Evolutionary conservation across 768 basidiomycete genomes (phyloP).

Genomic region (Leccinum sublutescens): DNA sequence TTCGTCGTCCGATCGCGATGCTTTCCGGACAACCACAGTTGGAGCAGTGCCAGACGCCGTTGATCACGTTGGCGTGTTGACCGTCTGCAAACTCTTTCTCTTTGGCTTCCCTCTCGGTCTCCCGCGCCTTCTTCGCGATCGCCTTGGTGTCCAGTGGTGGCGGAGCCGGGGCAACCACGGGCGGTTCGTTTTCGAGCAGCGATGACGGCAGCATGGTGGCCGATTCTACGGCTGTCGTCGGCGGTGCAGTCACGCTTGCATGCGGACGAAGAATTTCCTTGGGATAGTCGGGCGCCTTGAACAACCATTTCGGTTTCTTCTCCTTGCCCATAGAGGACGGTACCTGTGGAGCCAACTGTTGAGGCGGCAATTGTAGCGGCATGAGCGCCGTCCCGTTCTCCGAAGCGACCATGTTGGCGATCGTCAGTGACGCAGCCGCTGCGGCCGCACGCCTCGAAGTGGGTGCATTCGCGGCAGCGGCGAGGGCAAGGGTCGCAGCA

Average conservation of each 20-base stretch:
- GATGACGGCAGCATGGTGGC: conserved; percentile 48
- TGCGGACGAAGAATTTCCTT: conserved; percentile 55
- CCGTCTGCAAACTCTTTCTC: conserved; percentile 81
- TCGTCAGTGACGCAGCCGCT: conserved; percentile 77
- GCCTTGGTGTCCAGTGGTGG: conserved; percentile 48
- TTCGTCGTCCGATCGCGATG: conserved; percentile 81
- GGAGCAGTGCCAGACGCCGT: conserved; percentile 93
- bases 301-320: conserved; percentile 67
- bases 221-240: conserved; percentile 68
- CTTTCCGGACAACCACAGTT: conserved; percentile 91
- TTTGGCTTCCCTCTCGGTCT: conserved; percentile 79
- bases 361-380: conserved; percentile 42
- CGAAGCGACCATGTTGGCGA: conserved; percentile 89
- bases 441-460: conserved; percentile 82
- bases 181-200: conserved; percentile 62
- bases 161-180: conserved; percentile 32
- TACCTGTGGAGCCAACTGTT: conserved; percentile 33
- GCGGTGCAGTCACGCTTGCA: conserved; percentile 58
- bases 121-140: conserved; percentile 62
- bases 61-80: conserved; percentile 76
- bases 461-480: conserved; percentile 62
- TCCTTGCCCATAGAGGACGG: conserved; percentile 50
- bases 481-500: conserved; percentile 64
- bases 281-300: conserved; percentile 68
- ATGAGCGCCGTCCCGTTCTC: conserved; percentile 74